Conservation (phyloP, 352 stramenopile species). For the Pythium rhizo-oryzae region DNA sequence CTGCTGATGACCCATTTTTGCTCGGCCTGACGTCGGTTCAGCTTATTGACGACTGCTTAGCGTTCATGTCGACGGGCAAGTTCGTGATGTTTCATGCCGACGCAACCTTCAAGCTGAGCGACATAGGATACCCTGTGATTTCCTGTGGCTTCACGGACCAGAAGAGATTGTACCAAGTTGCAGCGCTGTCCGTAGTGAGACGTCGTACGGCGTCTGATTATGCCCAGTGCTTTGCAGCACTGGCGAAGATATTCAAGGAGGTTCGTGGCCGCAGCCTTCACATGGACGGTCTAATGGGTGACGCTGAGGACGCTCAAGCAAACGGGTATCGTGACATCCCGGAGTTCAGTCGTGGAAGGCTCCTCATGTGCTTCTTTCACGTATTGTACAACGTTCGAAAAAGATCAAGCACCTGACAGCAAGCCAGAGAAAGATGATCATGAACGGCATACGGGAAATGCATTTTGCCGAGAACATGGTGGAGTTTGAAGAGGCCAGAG, state of each 20-base stretch:
- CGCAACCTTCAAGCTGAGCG: slow-evolving; percentile 6
- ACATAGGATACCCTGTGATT: background rate
- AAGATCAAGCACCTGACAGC: background rate
- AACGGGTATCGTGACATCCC: background rate
- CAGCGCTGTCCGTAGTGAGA: slow-evolving; percentile 4
- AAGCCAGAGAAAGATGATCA: background rate
- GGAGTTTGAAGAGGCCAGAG: background rate
- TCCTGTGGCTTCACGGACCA: slow-evolving; percentile 14
- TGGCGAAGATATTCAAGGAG: slow-evolving; percentile 3
- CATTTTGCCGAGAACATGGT: slow-evolving; percentile 6
- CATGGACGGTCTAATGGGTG: background rate
- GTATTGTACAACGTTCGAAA: slow-evolving; percentile 13
- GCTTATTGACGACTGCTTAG: slow-evolving; percentile 4
- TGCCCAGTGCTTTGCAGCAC: background rate
- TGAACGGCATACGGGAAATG: background rate
- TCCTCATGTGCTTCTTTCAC: slow-evolving; percentile 18
- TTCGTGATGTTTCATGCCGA: slow-evolving; percentile 12
- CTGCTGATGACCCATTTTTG: background rate
- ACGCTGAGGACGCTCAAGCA: slow-evolving; percentile 10
- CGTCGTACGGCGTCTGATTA: background rate
- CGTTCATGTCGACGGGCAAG: background rate
- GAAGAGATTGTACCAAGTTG: slow-evolving; percentile 1
- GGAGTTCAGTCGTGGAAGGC: background rate
- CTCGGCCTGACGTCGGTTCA: background rate
- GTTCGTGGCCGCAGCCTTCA: background rate